Evolutionary conservation across 75 land plant species (phyloP), one percentile per base, ranked within the genome.

Genomic region (Pinus albicaulis): DNA sequence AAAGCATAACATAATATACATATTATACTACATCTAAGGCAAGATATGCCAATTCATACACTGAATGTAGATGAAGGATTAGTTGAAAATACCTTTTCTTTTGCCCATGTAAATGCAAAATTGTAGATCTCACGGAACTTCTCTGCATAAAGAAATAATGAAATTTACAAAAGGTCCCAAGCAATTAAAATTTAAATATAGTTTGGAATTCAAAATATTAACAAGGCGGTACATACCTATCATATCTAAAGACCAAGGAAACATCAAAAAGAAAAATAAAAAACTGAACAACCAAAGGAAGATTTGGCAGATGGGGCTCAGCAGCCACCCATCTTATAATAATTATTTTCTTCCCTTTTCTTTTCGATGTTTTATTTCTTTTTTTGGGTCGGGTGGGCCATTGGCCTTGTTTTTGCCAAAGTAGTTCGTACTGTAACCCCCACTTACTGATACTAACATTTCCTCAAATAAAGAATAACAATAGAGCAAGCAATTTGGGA

Each of bases 51-150:
- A 57, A 10, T 59, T 74, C 16, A 16, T 11, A 24, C 15, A 17
- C 4, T 44, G 59, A 63, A 56, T 10, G 31, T 10, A 22, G 16
- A 55, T 28, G 23, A n/a, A 74, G 66, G 34, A 34, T 60, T 19
- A 15, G 26, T 28, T 75, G 20, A 52, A 34, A 22, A 44, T 78
- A 96, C 99, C 97, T 96, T 96, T 80, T 96, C 99, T 80, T 85
- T 93, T 26, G 99, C 99, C 99, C 99, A 96, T 59, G 82, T 78
- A 83, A 93, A 96, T 5, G 99, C 94, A 82, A 93, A 96, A 70
- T 93, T 93, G 78, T 96, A 96, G 44, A 96, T 93, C 78, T 96
- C 99, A 15, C 97, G 92, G 80, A 96, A 96, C 76, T 96, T 93
- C n/a, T 90, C 96, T 96, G 91, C 71, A 82, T 5, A 80, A 61